Conservation (phyloP, 129 eudicot species). For the Pseudognaphalium luteoalbum region DNA sequence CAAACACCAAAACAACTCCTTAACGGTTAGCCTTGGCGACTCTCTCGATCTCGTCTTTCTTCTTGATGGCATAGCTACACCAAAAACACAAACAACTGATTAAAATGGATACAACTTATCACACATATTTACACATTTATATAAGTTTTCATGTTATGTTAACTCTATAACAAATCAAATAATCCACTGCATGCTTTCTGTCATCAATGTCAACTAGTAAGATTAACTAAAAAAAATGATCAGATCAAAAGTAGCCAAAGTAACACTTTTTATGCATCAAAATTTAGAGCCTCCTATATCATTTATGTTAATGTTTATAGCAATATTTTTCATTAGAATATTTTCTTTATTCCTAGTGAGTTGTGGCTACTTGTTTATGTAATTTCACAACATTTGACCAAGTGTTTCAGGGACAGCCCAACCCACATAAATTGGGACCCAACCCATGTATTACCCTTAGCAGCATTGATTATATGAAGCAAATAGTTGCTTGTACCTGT, state of each 20-base stretch:
- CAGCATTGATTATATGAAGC: not conserved
- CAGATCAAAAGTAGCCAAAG: not conserved
- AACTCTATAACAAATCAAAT: no score
- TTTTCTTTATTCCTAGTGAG: no score
- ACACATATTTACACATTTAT: no score
- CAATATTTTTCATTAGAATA: no score
- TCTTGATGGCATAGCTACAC: conserved; percentile 24
- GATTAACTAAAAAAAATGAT: no score
- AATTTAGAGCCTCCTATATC: not conserved
- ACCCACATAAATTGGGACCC: not conserved
- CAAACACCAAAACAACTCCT: not conserved
- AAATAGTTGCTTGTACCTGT: conserved; percentile 42
- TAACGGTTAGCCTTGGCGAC: conserved; percentile 31
- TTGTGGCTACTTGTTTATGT: no score
- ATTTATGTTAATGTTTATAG: not conserved
- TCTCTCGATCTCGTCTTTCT: conserved; percentile 30
- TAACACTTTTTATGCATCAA: not conserved
- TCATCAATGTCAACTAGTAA: no score
- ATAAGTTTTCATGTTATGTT: no score
- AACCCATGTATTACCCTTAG: not conserved
- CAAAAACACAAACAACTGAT: not conserved
- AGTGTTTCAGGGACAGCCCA: no score
- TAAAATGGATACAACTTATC: not conserved
- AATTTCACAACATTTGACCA: no score
- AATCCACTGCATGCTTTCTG: no score